These are phyloP conservation scores for Fusarium succisae DNA, from an alignment of 2,329 filamentous ascomycete species.

Conservation along the genomic window DNA sequence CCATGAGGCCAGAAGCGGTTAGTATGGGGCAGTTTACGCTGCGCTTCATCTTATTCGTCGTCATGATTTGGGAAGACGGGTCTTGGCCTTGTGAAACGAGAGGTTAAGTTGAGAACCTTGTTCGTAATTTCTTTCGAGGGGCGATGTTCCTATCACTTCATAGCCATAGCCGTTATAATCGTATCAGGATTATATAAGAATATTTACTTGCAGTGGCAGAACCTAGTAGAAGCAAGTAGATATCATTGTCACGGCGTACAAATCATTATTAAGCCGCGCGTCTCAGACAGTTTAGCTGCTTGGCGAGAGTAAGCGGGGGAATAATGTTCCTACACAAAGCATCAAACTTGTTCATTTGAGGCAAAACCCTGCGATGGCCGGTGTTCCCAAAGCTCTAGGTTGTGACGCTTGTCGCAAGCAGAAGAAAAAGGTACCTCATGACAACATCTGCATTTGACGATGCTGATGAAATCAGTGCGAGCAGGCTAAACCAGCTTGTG, in stretches of 20 bases:
- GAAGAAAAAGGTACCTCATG: slow-evolving; percentile 7
- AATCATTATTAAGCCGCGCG: not conserved
- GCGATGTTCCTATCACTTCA: not conserved
- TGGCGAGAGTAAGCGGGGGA: not conserved
- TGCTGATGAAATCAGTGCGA: slow-evolving; percentile 12
- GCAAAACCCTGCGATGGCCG: slow-evolving; percentile 4
- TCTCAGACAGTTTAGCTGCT: not conserved
- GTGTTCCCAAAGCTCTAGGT: not conserved
- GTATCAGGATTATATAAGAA: not conserved
- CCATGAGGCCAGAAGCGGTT: not conserved
- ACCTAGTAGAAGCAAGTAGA: accelerated
- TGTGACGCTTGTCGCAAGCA: slow-evolving; percentile 10
- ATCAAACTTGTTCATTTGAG: not conserved
- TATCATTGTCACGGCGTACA: too few relatives aligned
- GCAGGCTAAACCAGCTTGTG: slow-evolving; percentile 7
- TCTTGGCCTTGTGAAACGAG: not conserved
- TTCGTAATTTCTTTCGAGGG: not conserved
- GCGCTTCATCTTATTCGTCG: not conserved
- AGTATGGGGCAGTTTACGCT: not conserved
- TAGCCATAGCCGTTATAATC: not conserved
- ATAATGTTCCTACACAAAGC: not conserved
- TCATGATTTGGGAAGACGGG: not conserved
- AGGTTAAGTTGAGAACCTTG: not conserved
- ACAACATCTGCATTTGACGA: accelerated
- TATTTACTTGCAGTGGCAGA: not conserved